These are phyloP conservation scores for Sporothrix schenckii DNA, from an alignment of 2,329 filamentous ascomycete genomes.

Conservation along the genomic window DNA sequence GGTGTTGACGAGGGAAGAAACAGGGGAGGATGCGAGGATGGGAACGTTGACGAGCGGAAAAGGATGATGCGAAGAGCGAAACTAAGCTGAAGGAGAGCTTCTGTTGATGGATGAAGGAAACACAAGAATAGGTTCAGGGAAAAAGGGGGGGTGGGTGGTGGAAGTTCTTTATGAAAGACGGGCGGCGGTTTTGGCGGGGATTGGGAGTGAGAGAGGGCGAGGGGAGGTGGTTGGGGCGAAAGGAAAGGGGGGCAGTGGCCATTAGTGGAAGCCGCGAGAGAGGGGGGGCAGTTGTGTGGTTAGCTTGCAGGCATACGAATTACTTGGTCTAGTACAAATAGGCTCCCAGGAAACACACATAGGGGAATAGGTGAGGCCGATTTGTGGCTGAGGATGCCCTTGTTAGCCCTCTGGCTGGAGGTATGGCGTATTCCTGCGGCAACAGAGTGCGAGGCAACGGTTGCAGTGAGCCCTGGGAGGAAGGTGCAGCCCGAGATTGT, in stretches of 20 bases:
- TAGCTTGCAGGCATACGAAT: conserved; percentile 22
- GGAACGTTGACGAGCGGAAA: conserved; percentile 37
- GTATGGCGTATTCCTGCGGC: conserved; percentile 15
- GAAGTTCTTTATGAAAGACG: conserved; percentile 29
- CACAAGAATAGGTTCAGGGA: conserved; percentile 44
- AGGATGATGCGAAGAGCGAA: conserved; percentile 40
- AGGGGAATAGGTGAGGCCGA: conserved; percentile 16
- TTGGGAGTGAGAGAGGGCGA: conserved; percentile 17
- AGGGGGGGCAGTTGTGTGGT: conserved; percentile 12
- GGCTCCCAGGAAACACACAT: conserved; percentile 13
- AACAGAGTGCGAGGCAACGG: conserved; percentile 19
- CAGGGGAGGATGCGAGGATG: conserved; percentile 39
- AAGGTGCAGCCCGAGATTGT: conserved; percentile 17
- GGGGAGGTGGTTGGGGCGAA: conserved; percentile 34
- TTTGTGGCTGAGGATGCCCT: not conserved
- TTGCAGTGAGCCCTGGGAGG: conserved; percentile 18
- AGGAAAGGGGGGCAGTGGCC: conserved; percentile 7
- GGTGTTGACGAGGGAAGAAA: conserved; percentile 47
- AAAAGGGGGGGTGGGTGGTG: conserved; percentile 42
- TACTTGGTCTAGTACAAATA: conserved; percentile 20
- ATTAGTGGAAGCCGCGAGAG: conserved; percentile 4
- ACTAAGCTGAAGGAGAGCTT: conserved; percentile 41
- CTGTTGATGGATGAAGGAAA: conserved; percentile 37
- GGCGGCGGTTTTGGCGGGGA: conserved; percentile 22
- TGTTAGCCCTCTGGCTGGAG: not conserved